Conservation (phyloP, 768 basidiomycete species). For the Psilocybe sp. region DNA sequence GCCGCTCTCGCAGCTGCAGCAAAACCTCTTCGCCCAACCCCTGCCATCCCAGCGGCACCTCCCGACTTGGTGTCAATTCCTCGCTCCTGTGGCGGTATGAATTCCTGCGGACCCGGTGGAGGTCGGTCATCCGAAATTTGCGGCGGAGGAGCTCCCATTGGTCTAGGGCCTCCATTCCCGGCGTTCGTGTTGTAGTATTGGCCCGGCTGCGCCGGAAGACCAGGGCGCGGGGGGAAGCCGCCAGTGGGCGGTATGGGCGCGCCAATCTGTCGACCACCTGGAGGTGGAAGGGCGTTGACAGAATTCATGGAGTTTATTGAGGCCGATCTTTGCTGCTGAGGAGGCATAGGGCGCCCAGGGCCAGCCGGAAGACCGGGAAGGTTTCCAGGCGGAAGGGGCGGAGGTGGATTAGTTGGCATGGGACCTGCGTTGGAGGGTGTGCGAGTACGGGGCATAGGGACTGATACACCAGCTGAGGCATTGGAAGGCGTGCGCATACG, state of each 20-base stretch:
- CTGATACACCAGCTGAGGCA: background rate
- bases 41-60: slow-evolving; percentile 85
- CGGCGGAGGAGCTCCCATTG: slow-evolving; percentile 6
- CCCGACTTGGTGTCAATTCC: slow-evolving; percentile 70
- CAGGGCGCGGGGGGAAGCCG: background rate
- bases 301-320: too few species aligned
- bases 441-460: background rate
- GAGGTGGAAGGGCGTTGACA: too few species aligned
- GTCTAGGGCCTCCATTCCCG: slow-evolving; percentile 6
- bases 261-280: too few species aligned
- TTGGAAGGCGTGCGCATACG: slow-evolving; percentile 13
- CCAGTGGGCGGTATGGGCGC: background rate
- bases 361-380: too few species aligned
- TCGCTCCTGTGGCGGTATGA: slow-evolving; percentile 25
- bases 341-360: too few species aligned
- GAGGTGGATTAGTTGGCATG: too few species aligned
- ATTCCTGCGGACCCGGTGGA: slow-evolving; percentile 8
- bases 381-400: too few species aligned
- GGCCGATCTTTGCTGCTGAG: too few species aligned
- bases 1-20: slow-evolving; percentile 65
- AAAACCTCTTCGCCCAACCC: slow-evolving; percentile 84
- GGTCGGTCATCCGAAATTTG: background rate
- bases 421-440: background rate
- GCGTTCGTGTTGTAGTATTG: background rate
- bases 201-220: background rate